phyloP scores from a whole-genome alignment of 129 eudicot species.

The Glebionis coronaria region DNA sequence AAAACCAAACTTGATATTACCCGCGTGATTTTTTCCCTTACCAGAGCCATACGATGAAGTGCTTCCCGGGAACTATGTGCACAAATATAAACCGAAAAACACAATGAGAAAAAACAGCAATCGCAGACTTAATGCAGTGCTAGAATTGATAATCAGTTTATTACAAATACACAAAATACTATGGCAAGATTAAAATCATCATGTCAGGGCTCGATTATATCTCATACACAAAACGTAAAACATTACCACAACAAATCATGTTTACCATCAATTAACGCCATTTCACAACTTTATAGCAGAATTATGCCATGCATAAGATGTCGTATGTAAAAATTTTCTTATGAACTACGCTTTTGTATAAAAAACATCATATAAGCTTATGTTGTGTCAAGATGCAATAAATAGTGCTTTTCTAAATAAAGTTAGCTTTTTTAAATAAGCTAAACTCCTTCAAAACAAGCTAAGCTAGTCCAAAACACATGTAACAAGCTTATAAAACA shows the following conservation, averaged over 20 bases:
- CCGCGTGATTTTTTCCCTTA: slow-evolving; percentile 53
- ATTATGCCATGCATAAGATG: background rate
- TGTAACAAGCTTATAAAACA: no score
- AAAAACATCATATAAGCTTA: no score
- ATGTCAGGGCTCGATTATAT: background rate
- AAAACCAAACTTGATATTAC: slow-evolving; percentile 53
- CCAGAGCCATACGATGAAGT: slow-evolving; percentile 48
- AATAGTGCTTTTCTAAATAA: no score
- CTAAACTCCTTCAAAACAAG: no score
- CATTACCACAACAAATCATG: no score
- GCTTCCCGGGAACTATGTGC: slow-evolving; percentile 37
- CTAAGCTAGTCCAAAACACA: no score
- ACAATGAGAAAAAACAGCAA: slow-evolving; percentile 1
- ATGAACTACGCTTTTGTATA: background rate
- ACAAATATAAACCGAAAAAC: slow-evolving; percentile 6
- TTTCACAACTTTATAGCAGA: background rate
- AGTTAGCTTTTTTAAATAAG: no score
- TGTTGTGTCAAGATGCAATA: no score
- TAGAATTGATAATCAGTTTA: background rate
- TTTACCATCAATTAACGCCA: no score
- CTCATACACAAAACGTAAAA: background rate
- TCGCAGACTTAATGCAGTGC: background rate
- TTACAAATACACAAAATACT: background rate
- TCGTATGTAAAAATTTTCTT: background rate
- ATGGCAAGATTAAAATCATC: background rate